Base-by-base conservation (phyloP, 495 filamentous ascomycete species). In the Talaromyces thailandensis region DNA sequence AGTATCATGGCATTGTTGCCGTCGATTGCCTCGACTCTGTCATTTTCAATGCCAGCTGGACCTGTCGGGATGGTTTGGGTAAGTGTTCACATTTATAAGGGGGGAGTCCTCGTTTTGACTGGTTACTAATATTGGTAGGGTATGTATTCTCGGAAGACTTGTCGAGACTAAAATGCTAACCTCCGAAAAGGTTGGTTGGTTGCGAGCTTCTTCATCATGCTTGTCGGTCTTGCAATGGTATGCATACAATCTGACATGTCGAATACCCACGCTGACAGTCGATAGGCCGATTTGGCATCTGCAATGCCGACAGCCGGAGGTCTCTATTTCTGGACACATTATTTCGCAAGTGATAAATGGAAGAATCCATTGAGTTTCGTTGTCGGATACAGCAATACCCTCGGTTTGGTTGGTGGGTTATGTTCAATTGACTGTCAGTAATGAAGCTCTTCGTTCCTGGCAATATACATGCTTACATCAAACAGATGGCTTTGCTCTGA, bases 1-100 rank as follows among this genome's bases (percentile, higher is more conserved):
- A 84, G 80, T 65, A 90, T 90, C 62, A 90, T 90, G 85, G 86
- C 86, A 8, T 73, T 90, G 9, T 71, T 90, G n/a, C 86, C 86
- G 0, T 88, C 86, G 2, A 88, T 90, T 64, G 85, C 86, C 3
- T 82, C 81, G 12, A 88, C 85, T 0, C 71, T 90, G 24, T 68
- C 83, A 2, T 90, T 87, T 64, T 86, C 83, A 1, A 76, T 88
- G 56, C 85, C 87, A 6, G 82, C 86, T 29, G 87, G 87, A 1
- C 86, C 87, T 0, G 85, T 80, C 2, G 87, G 86, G 6, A 87
- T 90, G 80, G 84, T 88, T 64, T 90, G 87, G 86, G 81, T 81
- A 65, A 62, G 64, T 66, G 29, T 9, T 26, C 24, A 26, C 9
- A 23, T 28, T 11, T 55, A 23, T 26, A 9, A 23, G 25, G 24